Conservation (phyloP, 768 basidiomycete species). For the Glaciozyma martinii region DNA sequence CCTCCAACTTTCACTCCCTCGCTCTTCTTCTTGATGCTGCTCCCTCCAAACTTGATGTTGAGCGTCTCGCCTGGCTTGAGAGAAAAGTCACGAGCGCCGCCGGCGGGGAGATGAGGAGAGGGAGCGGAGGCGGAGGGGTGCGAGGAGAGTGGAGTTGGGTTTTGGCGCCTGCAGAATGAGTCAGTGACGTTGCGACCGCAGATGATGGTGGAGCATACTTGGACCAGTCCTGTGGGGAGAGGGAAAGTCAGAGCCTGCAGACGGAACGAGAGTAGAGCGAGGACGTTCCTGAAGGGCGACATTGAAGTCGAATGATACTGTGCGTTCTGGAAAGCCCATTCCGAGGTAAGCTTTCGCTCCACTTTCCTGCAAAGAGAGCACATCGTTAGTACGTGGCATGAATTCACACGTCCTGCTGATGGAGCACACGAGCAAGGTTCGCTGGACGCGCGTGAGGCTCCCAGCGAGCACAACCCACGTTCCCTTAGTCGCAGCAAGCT, state of each 20-base stretch:
- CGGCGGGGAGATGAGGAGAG: constrained; percentile 10
- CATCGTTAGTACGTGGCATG: neutral
- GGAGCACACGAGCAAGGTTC: too few relatives aligned
- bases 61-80: constrained; percentile 36
- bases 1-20: neutral
- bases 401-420: too few relatives aligned
- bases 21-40: constrained; percentile 18
- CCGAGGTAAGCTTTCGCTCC: constrained; percentile 28
- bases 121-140: constrained; percentile 4
- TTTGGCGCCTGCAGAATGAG: constrained; percentile 3
- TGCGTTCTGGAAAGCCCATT: constrained; percentile 36
- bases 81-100: constrained; percentile 30
- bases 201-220: constrained; percentile 23
- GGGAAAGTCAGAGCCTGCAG: neutral
- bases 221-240: constrained; percentile 13
- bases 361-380: neutral
- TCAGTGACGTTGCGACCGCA: too few relatives aligned
- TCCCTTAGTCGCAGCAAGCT: too few relatives aligned
- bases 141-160: constrained; percentile 17
- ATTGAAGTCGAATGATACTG: constrained; percentile 35
- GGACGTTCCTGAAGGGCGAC: constrained; percentile 36
- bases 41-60: constrained; percentile 30
- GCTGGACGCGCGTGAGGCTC: too few relatives aligned
- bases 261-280: neutral
- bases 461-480: too few relatives aligned